Evolutionary conservation across 148 eudicot genomes (phyloP).

Genomic region (Limonium bicolor): DNA sequence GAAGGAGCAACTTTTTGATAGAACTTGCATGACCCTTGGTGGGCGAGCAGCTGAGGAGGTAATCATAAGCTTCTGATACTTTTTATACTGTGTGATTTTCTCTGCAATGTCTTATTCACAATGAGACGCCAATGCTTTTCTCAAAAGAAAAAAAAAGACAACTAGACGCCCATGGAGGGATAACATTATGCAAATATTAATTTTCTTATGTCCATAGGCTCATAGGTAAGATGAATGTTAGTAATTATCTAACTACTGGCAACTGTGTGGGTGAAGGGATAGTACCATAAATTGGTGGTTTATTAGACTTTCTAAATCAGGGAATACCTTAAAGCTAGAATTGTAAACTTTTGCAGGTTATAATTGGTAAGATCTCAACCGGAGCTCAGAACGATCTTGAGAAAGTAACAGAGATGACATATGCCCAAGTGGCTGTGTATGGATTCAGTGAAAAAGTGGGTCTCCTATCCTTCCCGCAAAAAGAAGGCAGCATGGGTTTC

Average conservation of each 20-base stretch:
- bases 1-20: conserved; percentile 87
- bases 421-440: conserved; percentile 80
- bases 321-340: background rate
- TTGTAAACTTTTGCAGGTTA: conserved; percentile 23
- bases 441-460: conserved; percentile 92
- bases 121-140: no score
- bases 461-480: conserved; percentile 73
- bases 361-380: conserved; percentile 73
- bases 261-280: no score
- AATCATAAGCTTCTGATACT: background rate
- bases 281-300: no score
- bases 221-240: no score
- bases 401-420: conserved; percentile 87
- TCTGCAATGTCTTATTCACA: no score
- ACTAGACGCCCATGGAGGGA: no score
- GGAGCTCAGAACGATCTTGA: conserved; percentile 90
- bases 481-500: conserved; percentile 57
- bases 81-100: no score
- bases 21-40: conserved; percentile 95
- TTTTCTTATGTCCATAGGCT: no score
- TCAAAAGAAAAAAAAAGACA: no score
- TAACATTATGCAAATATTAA: no score
- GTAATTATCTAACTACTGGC: no score
- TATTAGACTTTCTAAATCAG: no score
- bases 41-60: conserved; percentile 96